Conservation (phyloP, 2,329 filamentous ascomycete genomes). For the Mollisiaceae sp. region DNA sequence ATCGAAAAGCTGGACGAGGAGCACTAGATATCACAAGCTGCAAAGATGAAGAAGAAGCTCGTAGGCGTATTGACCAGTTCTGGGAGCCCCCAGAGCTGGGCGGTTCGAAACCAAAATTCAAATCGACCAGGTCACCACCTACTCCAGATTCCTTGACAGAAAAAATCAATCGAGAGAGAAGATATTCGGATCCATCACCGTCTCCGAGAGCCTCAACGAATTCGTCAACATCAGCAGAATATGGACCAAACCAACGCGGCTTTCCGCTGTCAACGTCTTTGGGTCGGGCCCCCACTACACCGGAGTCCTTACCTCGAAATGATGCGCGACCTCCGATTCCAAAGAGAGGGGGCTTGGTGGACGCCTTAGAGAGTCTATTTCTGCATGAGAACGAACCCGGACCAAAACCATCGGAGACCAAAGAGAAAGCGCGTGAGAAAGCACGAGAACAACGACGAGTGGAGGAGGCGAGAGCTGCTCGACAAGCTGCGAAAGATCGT, state of each 20-base stretch:
- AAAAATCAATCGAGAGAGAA: not conserved
- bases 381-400: constrained; percentile 7
- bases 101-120: not conserved
- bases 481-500: constrained; percentile 34
- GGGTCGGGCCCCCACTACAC: constrained; percentile 16
- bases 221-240: not conserved
- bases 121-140: not conserved
- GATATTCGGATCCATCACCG: not conserved
- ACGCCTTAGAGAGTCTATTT: constrained; percentile 17
- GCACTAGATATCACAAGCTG: constrained; percentile 22
- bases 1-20: constrained; percentile 17
- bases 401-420: constrained; percentile 18
- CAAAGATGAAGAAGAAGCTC: constrained; percentile 29
- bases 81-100: constrained; percentile 33
- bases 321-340: constrained; percentile 1
- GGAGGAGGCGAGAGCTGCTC: constrained; percentile 23
- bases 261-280: not conserved
- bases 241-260: not conserved
- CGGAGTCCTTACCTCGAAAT: constrained; percentile 18
- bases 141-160: constrained; percentile 4
- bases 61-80: constrained; percentile 25
- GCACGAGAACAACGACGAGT: not conserved
- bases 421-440: constrained; percentile 19
- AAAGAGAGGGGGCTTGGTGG: not conserved
- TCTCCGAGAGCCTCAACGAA: not conserved